Evolutionary conservation across 495 filamentous ascomycete genomes (phyloP).

Genomic region (Annulohypoxylon maeteangense): DNA sequence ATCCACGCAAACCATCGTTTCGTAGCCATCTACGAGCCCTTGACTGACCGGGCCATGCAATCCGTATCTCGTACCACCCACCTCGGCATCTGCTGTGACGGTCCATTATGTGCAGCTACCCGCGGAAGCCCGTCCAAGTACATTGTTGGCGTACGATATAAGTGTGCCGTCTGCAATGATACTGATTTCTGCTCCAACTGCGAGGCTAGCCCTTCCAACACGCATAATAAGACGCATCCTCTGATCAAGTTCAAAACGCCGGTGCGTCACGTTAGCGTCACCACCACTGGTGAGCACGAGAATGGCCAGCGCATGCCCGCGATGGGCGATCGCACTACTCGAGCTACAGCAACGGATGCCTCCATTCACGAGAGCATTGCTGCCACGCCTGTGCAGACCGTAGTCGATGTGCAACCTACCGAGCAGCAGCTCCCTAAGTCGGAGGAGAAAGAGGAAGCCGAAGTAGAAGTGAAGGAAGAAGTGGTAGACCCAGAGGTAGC

Average conservation of each 20-base stretch:
- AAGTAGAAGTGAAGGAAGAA: conserved; percentile 55
- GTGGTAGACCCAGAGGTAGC: conserved; percentile 36
- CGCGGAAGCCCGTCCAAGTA: conserved; percentile 62
- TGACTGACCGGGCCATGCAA: conserved; percentile 61
- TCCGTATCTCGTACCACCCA: conserved; percentile 66
- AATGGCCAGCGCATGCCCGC: conserved; percentile 66
- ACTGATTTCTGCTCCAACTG: conserved; percentile 96
- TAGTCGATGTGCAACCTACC: conserved; percentile 74
- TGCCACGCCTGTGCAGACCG: conserved; percentile 74
- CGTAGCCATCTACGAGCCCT: conserved; percentile 83
- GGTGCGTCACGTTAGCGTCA: conserved; percentile 88
- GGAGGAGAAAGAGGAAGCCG: conserved; percentile 41
- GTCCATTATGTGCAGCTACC: conserved; percentile 80
- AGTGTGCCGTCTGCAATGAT: conserved; percentile 97
- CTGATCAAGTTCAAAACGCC: conserved; percentile 97
- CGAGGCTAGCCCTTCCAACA: conserved; percentile 84
- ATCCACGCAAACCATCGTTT: conserved; percentile 90
- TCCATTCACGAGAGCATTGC: conserved; percentile 60
- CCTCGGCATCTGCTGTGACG: conserved; percentile 92
- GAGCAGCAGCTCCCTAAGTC: conserved; percentile 43
- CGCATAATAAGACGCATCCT: conserved; percentile 93
- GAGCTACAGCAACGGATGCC: conserved; percentile 62
- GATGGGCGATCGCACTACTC: conserved; percentile 73
- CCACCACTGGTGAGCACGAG: conserved; percentile 79
- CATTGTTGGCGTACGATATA: conserved; percentile 89